Evolutionary conservation across 768 basidiomycete species (phyloP).

Genomic region (Boletus bicolor): DNA sequence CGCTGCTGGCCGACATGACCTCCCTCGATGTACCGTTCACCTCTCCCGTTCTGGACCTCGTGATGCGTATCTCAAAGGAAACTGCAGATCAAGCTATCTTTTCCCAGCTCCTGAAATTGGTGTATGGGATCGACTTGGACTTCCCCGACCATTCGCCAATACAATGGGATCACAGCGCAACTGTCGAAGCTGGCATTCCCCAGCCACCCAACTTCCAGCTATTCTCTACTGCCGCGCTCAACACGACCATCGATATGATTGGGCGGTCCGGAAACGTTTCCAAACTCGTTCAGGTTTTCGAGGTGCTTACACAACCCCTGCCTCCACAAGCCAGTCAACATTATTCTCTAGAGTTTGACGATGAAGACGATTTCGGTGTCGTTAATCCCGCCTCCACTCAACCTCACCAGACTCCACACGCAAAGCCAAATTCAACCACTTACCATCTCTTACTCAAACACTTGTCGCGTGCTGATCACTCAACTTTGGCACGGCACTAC

Average conservation of each 20-base stretch:
- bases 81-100: constrained; percentile 53
- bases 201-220: constrained; percentile 34
- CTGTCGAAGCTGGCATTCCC: constrained; percentile 11
- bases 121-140: constrained; percentile 74
- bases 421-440: constrained; percentile 63
- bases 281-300: constrained; percentile 71
- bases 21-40: constrained; percentile 46
- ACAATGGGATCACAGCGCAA: constrained; percentile 11
- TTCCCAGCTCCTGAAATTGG: constrained; percentile 57
- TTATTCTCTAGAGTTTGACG: constrained; percentile 57
- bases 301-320: constrained; percentile 72
- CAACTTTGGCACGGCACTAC: constrained; percentile 64
- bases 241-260: constrained; percentile 69
- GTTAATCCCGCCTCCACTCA: constrained; percentile 36
- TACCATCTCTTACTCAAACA: constrained; percentile 62
- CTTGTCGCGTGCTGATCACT: constrained; percentile 45
- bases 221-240: constrained; percentile 64
- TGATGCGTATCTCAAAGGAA: constrained; percentile 65
- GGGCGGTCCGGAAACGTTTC: constrained; percentile 59
- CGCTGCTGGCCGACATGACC: constrained; percentile 59
- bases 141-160: constrained; percentile 65
- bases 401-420: constrained; percentile 39
- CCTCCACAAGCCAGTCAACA: constrained; percentile 45
- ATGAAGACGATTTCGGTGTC: constrained; percentile 55
- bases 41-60: constrained; percentile 62